phyloP scores from a whole-genome alignment of 2,329 filamentous ascomycete genomes.

The Arthrobotrys entomopaga region DNA sequence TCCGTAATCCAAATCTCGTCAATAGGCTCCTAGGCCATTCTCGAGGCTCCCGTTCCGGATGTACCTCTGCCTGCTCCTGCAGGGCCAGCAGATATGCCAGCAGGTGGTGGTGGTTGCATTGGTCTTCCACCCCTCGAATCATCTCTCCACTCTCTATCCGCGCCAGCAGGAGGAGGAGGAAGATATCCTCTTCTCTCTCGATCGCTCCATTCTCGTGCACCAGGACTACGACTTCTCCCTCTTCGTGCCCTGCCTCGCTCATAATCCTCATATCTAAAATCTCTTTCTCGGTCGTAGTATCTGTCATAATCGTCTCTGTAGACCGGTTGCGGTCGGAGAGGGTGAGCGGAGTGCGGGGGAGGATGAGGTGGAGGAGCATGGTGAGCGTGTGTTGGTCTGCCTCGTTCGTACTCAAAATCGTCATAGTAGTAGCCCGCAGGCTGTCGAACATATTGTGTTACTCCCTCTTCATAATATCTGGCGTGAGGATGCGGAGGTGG shows the following conservation, averaged over 20 bases:
- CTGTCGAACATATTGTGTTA: constrained; percentile 15
- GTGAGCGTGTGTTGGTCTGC: constrained; percentile 4
- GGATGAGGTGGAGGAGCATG: background rate
- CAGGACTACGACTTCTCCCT: constrained; percentile 40
- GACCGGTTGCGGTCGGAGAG: constrained; percentile 1
- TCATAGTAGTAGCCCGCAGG: constrained; percentile 40
- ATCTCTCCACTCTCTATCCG: constrained; percentile 10
- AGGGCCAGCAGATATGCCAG: background rate
- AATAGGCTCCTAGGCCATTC: constrained; percentile 14
- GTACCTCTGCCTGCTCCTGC: constrained; percentile 14
- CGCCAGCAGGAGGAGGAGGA: background rate
- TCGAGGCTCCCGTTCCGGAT: constrained; percentile 21
- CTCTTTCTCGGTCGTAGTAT: constrained; percentile 46
- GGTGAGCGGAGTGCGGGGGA: background rate
- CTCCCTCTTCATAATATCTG: constrained; percentile 25
- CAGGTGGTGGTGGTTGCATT: background rate
- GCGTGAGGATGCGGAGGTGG: constrained; percentile 20
- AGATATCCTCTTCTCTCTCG: constrained; percentile 39
- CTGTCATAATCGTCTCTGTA: constrained; percentile 46
- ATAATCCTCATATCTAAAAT: constrained; percentile 21
- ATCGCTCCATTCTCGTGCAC: constrained; percentile 35
- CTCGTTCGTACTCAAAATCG: constrained; percentile 38
- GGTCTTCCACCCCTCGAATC: background rate
- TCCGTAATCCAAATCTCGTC: background rate
- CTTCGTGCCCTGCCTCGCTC: constrained; percentile 13